Evolutionary conservation across 2,329 filamentous ascomycete species (phyloP).

Genomic region (Cladosporium phlei): DNA sequence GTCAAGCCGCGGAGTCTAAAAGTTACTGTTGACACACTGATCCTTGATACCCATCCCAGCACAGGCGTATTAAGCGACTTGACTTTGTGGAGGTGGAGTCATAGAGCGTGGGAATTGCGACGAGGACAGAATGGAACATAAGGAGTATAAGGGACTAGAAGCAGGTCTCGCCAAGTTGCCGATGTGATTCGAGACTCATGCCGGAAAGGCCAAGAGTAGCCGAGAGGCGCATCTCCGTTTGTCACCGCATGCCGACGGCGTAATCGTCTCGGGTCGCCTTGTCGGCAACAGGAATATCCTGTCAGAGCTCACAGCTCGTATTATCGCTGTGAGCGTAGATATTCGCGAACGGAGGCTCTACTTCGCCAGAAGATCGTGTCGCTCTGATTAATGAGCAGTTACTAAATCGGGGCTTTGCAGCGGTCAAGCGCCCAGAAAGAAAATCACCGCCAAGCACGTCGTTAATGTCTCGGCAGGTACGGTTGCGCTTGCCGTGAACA

Average conservation of each 20-base stretch:
- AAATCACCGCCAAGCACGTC: not conserved
- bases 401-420: too few relatives aligned
- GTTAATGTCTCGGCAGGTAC: conserved; percentile 7
- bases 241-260: too few relatives aligned
- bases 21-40: too few relatives aligned
- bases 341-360: not conserved
- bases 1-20: too few relatives aligned
- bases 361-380: too few relatives aligned
- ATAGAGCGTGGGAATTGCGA: not conserved
- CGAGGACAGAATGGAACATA: not conserved
- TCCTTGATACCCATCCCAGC: too few relatives aligned
- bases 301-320: not conserved
- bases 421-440: not conserved
- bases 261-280: too few relatives aligned
- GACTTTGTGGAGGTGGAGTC: not conserved
- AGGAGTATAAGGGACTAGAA: not conserved
- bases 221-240: not conserved
- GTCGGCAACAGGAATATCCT: too few relatives aligned
- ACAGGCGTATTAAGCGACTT: not conserved
- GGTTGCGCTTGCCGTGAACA: conserved; percentile 1
- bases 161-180: not conserved
- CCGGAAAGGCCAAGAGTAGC: not conserved
- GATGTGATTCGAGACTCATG: not conserved
- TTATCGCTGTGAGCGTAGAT: not conserved
- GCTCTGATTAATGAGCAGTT: too few relatives aligned